These are phyloP conservation scores for Corylus avellana DNA, from an alignment of 306 rosid genomes.

Conservation along the genomic window DNA sequence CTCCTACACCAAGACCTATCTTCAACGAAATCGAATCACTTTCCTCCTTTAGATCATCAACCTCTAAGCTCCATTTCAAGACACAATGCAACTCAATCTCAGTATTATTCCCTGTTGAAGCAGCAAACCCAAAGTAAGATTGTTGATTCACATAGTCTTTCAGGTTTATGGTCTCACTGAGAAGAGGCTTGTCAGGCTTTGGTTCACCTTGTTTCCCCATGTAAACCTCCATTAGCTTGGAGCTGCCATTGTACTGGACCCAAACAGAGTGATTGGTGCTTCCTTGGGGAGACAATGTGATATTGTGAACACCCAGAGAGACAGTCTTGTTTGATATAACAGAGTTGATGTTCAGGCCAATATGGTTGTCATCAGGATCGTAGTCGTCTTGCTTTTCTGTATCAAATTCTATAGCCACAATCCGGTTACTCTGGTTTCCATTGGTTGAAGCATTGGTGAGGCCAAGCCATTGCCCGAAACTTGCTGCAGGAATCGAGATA, in stretches of 20 bases:
- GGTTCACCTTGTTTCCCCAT: constrained; percentile 19
- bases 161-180: constrained; percentile 36
- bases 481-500: constrained; percentile 18
- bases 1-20: constrained; percentile 35
- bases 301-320: constrained; percentile 13
- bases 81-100: constrained; percentile 40
- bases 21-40: constrained; percentile 26
- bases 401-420: constrained; percentile 54
- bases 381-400: constrained; percentile 38
- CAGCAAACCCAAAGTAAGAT: constrained; percentile 51
- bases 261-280: constrained; percentile 27
- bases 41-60: background rate
- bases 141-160: constrained; percentile 17
- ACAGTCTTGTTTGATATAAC: constrained; percentile 27
- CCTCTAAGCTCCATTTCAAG: constrained; percentile 37
- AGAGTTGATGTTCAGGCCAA: constrained; percentile 51
- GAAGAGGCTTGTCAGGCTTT: constrained; percentile 31
- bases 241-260: constrained; percentile 41
- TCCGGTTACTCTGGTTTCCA: constrained; percentile 18
- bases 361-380: constrained; percentile 41
- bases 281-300: constrained; percentile 16
- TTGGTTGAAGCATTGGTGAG: constrained; percentile 42
- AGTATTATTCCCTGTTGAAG: constrained; percentile 39
- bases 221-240: constrained; percentile 45
- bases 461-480: constrained; percentile 52